phyloP scores from a whole-genome alignment of 441 rosid species.

The Mallotus japonicus region DNA sequence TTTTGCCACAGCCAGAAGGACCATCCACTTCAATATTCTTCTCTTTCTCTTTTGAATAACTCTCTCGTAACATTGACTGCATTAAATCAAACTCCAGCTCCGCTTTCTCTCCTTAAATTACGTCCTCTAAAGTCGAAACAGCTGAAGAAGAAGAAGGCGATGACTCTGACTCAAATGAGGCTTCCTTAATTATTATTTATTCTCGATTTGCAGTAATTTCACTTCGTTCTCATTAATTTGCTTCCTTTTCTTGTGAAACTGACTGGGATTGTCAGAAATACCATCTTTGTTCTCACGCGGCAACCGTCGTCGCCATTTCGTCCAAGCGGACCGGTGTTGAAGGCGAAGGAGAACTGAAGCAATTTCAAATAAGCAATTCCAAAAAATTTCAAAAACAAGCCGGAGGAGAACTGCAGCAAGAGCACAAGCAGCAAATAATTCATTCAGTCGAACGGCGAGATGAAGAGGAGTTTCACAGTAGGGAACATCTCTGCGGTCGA shows the following conservation, averaged over 20 bases:
- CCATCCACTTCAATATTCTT: constrained; percentile 70
- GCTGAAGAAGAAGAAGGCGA: constrained; percentile 13
- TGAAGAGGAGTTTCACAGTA: no score
- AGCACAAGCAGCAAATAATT: no score
- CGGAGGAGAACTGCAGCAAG: no score
- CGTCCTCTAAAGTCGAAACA: constrained; percentile 71
- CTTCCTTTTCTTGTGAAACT: constrained; percentile 38
- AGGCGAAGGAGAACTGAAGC: no score
- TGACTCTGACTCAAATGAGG: constrained; percentile 19
- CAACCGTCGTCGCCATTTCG: no score
- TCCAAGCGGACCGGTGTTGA: no score
- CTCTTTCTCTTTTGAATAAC: constrained; percentile 43
- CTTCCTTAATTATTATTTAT: constrained; percentile 32
- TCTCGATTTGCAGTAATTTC: constrained; percentile 50
- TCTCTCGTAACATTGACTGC: constrained; percentile 49
- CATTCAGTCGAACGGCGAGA: no score
- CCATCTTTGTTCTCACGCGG: constrained; percentile 16
- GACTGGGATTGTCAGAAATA: neutral
- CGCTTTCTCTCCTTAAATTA: constrained; percentile 48
- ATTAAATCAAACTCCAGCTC: constrained; percentile 64
- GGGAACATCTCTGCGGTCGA: no score
- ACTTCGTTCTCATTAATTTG: constrained; percentile 43
- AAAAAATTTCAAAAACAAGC: no score
- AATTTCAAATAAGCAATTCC: no score
- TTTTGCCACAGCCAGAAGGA: constrained; percentile 98